Percentiles rank a stretch among this genome's conserved stretches.
Conservation (phyloP, 2,329 filamentous ascomycete genomes). For the Blumeriella jaapii region DNA sequence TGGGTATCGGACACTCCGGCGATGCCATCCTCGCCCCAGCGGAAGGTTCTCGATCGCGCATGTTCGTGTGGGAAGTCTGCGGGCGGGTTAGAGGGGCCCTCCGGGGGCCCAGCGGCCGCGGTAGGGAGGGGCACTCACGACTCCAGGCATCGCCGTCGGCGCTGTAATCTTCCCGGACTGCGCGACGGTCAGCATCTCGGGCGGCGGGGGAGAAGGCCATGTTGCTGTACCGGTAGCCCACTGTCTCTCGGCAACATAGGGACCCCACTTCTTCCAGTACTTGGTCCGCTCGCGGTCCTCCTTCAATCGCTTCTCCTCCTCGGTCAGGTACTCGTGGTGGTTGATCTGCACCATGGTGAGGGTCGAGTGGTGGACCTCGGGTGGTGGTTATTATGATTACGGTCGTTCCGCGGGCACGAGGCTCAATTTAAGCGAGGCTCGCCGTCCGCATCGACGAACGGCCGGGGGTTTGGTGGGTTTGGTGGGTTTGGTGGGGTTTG, state of each 20-base stretch:
- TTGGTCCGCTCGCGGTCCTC: slow-evolving; percentile 72
- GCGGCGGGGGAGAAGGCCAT: neutral
- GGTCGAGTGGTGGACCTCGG: neutral
- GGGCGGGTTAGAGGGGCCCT: slow-evolving; percentile 20
- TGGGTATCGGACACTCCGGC: slow-evolving; percentile 91
- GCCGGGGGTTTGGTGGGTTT: neutral
- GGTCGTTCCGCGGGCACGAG: too few relatives aligned
- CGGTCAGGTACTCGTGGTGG: slow-evolving; percentile 73
- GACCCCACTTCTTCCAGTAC: slow-evolving; percentile 99
- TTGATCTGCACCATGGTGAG: slow-evolving; percentile 76
- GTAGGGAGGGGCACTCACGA: slow-evolving; percentile 45
- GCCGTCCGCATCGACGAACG: too few relatives aligned
- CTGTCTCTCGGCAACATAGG: slow-evolving; percentile 86
- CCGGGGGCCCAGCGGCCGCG: neutral
- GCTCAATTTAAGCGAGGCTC: too few relatives aligned
- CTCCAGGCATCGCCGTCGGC: slow-evolving; percentile 92
- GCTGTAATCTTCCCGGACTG: slow-evolving; percentile 83
- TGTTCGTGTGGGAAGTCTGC: slow-evolving; percentile 89
- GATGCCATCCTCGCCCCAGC: slow-evolving; percentile 96
- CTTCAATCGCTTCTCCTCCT: slow-evolving; percentile 82
- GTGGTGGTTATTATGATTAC: too few relatives aligned
- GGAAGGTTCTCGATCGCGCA: slow-evolving; percentile 75
- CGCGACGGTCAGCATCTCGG: neutral
- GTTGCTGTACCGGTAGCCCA: slow-evolving; percentile 95
- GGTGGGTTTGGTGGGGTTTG: neutral